phyloP scores from a whole-genome alignment of 2,329 filamentous ascomycete species.

The Elsinoe australis region DNA sequence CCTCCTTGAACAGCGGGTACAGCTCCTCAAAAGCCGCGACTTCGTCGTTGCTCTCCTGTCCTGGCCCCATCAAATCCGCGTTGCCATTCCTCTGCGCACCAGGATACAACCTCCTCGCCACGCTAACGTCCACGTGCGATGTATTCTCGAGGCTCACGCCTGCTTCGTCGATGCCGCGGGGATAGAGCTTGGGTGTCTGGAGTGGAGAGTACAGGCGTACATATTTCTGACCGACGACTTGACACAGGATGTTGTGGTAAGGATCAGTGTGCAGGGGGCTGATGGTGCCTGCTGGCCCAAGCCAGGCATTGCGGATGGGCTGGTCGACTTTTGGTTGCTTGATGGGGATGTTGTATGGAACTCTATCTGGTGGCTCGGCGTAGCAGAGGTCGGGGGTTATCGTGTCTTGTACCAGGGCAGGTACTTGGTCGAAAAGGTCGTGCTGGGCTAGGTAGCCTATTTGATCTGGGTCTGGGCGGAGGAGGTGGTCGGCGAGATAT shows the following conservation, averaged over 20 bases:
- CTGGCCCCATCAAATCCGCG: constrained; percentile 15
- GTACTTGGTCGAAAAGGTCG: constrained; percentile 76
- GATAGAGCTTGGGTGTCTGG: constrained; percentile 52
- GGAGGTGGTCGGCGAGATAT: constrained; percentile 60
- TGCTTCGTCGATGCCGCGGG: constrained; percentile 52
- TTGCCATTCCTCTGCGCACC: too few relatives aligned
- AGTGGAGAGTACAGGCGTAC: constrained; percentile 74
- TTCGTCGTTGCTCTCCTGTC: constrained; percentile 23
- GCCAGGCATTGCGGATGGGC: constrained; percentile 82
- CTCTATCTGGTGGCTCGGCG: constrained; percentile 50
- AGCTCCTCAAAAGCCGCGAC: constrained; percentile 26
- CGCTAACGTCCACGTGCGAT: constrained; percentile 61
- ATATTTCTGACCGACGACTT: constrained; percentile 87
- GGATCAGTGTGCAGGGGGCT: constrained; percentile 90
- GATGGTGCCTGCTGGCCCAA: constrained; percentile 79
- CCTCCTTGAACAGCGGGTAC: constrained; percentile 50
- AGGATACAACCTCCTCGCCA: constrained; percentile 22
- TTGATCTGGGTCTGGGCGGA: constrained; percentile 23
- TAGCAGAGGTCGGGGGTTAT: constrained; percentile 78
- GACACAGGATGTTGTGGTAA: constrained; percentile 85
- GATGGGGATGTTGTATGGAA: constrained; percentile 71
- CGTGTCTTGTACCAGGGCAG: constrained; percentile 67
- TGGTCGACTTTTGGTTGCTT: constrained; percentile 39
- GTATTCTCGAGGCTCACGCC: constrained; percentile 93
- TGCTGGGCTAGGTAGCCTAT: constrained; percentile 88